Conservation (phyloP, 495 filamentous ascomycete species). For the Trichoderma virens region DNA sequence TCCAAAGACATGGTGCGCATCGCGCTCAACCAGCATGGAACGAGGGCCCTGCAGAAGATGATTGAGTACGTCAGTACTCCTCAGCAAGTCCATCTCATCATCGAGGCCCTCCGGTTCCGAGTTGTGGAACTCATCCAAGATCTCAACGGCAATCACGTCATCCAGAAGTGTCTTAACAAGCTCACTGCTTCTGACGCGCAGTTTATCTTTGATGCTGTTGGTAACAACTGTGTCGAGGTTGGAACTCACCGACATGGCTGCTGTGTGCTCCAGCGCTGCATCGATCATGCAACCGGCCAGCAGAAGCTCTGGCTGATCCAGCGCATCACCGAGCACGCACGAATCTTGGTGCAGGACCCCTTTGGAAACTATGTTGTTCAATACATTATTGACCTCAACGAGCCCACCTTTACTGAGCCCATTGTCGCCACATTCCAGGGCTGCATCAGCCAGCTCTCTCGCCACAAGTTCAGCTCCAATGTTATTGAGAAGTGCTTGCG, state of each 20-base stretch:
- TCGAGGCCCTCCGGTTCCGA: constrained; percentile 62
- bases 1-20: constrained; percentile 78
- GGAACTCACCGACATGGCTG: constrained; percentile 97
- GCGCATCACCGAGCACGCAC: constrained; percentile 75
- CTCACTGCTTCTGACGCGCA: constrained; percentile 71
- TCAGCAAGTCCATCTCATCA: constrained; percentile 72
- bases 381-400: constrained; percentile 90
- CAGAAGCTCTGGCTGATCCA: constrained; percentile 83
- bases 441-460: constrained; percentile 69
- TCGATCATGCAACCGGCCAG: constrained; percentile 85
- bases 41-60: constrained; percentile 96
- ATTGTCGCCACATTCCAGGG: constrained; percentile 69
- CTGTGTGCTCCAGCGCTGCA: constrained; percentile 95
- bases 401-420: constrained; percentile 74
- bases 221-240: constrained; percentile 74
- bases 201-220: constrained; percentile 95
- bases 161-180: constrained; percentile 97
- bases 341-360: constrained; percentile 83
- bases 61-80: constrained; percentile 86
- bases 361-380: constrained; percentile 98
- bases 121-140: constrained; percentile 95
- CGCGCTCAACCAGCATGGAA: constrained; percentile 93
- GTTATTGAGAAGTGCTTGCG: constrained; percentile 97
- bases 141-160: constrained; percentile 95
- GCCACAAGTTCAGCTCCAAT: constrained; percentile 98